Evolutionary conservation across 1,284 basidiomycete species (phyloP), one percentile per base, ranked within the genome.

Genomic region (Melampsora americana): DNA sequence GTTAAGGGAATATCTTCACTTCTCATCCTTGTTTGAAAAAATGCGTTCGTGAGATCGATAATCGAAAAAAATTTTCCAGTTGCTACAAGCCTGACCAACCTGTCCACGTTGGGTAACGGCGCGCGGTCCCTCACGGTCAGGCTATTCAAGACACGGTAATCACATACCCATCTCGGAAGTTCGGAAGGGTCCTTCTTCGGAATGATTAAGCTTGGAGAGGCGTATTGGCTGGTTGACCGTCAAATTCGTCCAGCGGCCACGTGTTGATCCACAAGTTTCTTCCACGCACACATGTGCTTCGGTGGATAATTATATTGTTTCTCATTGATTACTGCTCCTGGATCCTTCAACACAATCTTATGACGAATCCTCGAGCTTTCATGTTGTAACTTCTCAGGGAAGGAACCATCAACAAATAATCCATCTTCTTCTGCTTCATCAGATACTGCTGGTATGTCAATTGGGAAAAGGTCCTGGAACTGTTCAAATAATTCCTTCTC

Each of bases 31-130:
- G 83, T 85, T 70, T 85, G 85, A 77, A 84, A 85, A 77, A 85
- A 86, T 0, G 81, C 80, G 71, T 85, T 83, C 0, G 84, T 86
- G 82, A 86, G 85, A 73, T 86, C 84, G 0, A 86, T 78, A 42
- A 82, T 84, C 0, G 72, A 81, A 79, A 80, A 85, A 14, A 84
- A 79, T 60, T 81, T 82, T 9, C 66, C 44, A 18, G 44, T 26
- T 6, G 44, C 46, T 12, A 67, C 66, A 20, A 67, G 14, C 1
- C 66, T 20, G 5, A 67, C 66, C n/a, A 67, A 28, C 35, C 53
- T 46, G 23, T 67, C 66, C 4, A 67, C 66, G 32, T 67, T 67
- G 20, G 66, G 66, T 18, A 67, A n/a, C n/a, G n/a, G n/a, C n/a
- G n/a, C n/a, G n/a, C n/a, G n/a, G n/a, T n/a, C n/a, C n/a, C n/a